Evolutionary conservation across 129 eudicot species (phyloP).

Genomic region (Silybum marianum): DNA sequence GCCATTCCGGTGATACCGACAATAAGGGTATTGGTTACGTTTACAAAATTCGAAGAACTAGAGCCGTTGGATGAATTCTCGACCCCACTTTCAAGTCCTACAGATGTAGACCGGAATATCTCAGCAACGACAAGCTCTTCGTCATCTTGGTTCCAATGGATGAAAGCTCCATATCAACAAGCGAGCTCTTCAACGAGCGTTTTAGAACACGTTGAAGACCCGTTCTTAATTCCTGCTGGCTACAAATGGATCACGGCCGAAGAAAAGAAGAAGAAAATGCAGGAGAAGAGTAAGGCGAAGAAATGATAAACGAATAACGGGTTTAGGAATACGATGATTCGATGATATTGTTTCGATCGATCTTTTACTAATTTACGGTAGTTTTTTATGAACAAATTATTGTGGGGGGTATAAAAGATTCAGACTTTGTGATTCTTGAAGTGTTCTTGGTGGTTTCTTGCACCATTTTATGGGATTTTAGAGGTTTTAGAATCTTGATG

Average conservation of each 20-base stretch:
- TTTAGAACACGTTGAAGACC: constrained; percentile 54
- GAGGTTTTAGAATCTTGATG: too few relatives aligned
- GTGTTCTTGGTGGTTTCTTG: constrained; percentile 27
- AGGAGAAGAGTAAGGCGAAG: constrained; percentile 35
- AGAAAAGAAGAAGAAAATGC: constrained; percentile 47
- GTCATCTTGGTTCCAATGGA: constrained; percentile 84
- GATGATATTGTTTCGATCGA: constrained; percentile 12
- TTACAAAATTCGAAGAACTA: constrained; percentile 82
- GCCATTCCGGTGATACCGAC: constrained; percentile 90
- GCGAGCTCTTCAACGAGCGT: constrained; percentile 51
- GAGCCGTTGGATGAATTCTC: constrained; percentile 74
- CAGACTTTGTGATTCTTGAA: constrained; percentile 26
- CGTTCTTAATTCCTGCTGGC: constrained; percentile 43
- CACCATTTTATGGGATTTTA: background rate
- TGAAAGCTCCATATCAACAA: constrained; percentile 64
- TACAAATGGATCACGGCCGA: constrained; percentile 49
- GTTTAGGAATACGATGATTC: constrained; percentile 1
- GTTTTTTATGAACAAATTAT: constrained; percentile 30
- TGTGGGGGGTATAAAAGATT: constrained; percentile 46
- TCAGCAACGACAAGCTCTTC: constrained; percentile 30
- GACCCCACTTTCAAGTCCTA: constrained; percentile 88
- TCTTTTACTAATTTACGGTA: constrained; percentile 19
- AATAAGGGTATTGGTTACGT: constrained; percentile 75
- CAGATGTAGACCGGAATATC: constrained; percentile 42
- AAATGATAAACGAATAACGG: constrained; percentile 20